phyloP scores from a whole-genome alignment of 768 basidiomycete species.

The Clathrus columnatus region DNA sequence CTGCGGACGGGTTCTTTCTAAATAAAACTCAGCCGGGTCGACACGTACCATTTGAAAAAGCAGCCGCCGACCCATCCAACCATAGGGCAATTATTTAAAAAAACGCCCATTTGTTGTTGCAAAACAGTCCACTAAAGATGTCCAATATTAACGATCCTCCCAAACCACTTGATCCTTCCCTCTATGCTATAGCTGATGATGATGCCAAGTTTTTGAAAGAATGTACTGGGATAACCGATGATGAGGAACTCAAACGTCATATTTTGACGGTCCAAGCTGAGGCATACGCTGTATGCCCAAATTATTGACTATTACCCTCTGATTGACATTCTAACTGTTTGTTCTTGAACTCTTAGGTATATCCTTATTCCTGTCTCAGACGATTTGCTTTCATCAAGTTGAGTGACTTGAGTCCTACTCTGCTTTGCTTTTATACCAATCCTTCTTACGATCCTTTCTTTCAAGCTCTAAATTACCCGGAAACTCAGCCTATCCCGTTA shows the following conservation, averaged over 20 bases:
- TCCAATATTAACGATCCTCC: not conserved
- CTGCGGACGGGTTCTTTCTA: too few relatives aligned
- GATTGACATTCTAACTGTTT: not conserved
- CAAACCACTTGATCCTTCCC: slow-evolving; percentile 5
- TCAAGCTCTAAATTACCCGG: slow-evolving; percentile 13
- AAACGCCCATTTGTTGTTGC: too few relatives aligned
- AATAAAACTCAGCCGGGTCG: too few relatives aligned
- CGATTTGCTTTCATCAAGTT: slow-evolving; percentile 18
- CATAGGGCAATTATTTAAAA: too few relatives aligned
- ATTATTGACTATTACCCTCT: not conserved
- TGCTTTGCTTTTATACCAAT: not conserved
- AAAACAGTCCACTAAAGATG: too few relatives aligned
- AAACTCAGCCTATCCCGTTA: slow-evolving; percentile 14
- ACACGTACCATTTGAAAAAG: too few relatives aligned
- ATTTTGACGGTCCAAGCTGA: slow-evolving; percentile 26
- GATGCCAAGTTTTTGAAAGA: slow-evolving; percentile 23
- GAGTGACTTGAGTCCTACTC: not conserved
- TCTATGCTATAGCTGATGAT: slow-evolving; percentile 12
- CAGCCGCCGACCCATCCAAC: too few relatives aligned
- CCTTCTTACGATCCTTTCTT: too few relatives aligned
- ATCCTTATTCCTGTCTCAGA: slow-evolving; percentile 15
- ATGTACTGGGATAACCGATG: slow-evolving; percentile 23
- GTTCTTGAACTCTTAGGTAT: too few relatives aligned
- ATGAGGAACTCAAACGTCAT: slow-evolving; percentile 24
- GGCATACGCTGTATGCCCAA: slow-evolving; percentile 24